Evolutionary conservation across 345 rosid species (phyloP).

Genomic region (Carallia brachiata): DNA sequence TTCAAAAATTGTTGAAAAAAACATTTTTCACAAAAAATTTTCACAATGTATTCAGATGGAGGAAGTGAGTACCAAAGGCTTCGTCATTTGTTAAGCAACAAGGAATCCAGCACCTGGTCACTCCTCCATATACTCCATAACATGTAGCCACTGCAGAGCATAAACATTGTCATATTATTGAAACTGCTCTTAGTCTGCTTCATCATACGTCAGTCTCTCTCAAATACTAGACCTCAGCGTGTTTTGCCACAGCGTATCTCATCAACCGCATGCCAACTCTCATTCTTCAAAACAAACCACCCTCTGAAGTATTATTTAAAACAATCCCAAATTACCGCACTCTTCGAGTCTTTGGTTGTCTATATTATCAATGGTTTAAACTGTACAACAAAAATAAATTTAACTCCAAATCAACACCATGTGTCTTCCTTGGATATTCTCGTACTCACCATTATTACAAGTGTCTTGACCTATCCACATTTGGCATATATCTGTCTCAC

Average conservation of each 20-base stretch:
- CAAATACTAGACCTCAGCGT: not conserved
- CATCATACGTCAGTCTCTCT: not conserved
- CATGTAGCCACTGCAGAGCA: not conserved
- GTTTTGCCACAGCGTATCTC: not conserved
- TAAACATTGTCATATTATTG: not conserved
- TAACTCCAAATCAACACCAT: not conserved
- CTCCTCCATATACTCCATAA: not conserved
- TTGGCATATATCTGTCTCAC: not conserved
- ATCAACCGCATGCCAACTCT: not conserved
- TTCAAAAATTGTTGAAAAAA: not conserved
- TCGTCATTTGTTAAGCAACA: not conserved
- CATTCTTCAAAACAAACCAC: not conserved
- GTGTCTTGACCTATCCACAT: not conserved
- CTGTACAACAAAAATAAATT: not conserved
- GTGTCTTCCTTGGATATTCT: not conserved
- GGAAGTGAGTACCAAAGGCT: not conserved
- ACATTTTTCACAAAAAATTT: not conserved
- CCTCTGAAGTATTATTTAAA: not conserved
- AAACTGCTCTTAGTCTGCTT: not conserved
- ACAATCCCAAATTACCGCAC: not conserved
- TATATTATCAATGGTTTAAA: not conserved
- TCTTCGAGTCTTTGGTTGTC: not conserved
- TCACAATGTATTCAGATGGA: not conserved
- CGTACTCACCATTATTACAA: not conserved
- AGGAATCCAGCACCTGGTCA: not conserved